Conservation (phyloP, 441 rosid species). For the Populus tomentosa region DNA sequence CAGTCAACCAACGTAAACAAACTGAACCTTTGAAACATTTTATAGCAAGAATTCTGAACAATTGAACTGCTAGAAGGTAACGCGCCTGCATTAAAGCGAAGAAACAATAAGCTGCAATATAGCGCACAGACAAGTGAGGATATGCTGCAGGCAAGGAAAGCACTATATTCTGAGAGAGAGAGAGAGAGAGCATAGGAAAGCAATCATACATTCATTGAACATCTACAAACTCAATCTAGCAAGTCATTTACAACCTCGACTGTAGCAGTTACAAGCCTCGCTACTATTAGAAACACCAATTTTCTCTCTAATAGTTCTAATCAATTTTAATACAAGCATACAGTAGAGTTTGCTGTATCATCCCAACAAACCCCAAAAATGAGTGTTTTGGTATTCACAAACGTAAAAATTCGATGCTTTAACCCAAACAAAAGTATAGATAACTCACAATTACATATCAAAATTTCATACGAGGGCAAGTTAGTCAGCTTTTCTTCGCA, state of each 20-base stretch:
- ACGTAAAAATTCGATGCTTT: neutral
- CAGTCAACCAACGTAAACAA: too few relatives aligned
- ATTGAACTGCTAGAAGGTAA: neutral
- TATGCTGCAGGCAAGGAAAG: neutral
- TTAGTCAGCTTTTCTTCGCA: conserved; percentile 46
- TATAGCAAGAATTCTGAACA: neutral
- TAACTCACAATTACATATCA: neutral
- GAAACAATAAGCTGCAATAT: neutral
- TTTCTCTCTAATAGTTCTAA: neutral
- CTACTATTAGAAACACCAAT: neutral
- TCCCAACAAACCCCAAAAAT: neutral
- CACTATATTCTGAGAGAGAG: neutral
- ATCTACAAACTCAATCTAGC: neutral
- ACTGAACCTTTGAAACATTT: too few relatives aligned
- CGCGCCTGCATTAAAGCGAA: neutral
- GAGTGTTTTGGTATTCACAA: neutral
- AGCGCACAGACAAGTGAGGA: neutral
- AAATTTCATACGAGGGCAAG: conserved; percentile 22
- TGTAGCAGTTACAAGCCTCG: neutral
- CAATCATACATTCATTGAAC: neutral
- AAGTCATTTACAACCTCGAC: neutral
- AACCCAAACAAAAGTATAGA: neutral
- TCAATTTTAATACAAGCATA: neutral
- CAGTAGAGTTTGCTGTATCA: neutral
- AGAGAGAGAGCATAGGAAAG: neutral